Evolutionary conservation across 2,329 filamentous ascomycete species (phyloP).

Genomic region (Aspergillus versicolor): DNA sequence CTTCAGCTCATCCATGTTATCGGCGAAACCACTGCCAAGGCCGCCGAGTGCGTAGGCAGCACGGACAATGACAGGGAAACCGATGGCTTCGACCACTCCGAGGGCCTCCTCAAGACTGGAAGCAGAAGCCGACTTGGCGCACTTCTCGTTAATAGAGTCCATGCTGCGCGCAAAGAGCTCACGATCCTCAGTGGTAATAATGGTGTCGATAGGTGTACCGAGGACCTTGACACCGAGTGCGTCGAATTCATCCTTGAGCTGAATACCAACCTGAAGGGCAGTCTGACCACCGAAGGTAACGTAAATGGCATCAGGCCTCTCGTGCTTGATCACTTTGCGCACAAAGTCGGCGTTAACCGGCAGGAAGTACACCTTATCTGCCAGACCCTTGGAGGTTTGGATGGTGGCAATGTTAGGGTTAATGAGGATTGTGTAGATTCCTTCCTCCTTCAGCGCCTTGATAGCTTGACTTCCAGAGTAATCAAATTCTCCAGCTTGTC

Average conservation of each 20-base stretch:
- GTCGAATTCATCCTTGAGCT: slow-evolving; percentile 97
- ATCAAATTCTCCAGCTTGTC: slow-evolving; percentile 97
- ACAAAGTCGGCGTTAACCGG: slow-evolving; percentile 97
- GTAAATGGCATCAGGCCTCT: slow-evolving; percentile 94
- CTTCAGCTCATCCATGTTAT: slow-evolving; percentile 77
- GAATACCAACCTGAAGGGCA: slow-evolving; percentile 91
- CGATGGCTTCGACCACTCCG: slow-evolving; percentile 83
- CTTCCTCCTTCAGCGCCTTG: slow-evolving; percentile 96
- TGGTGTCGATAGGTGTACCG: slow-evolving; percentile 94
- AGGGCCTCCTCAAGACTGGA: slow-evolving; percentile 85
- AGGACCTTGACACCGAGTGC: slow-evolving; percentile 88
- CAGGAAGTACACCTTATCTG: slow-evolving; percentile 98
- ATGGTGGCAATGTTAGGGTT: slow-evolving; percentile 99
- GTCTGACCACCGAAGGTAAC: slow-evolving; percentile 98
- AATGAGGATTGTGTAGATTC: slow-evolving; percentile 96
- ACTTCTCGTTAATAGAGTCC: slow-evolving; percentile 97
- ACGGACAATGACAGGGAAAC: slow-evolving; percentile 94
- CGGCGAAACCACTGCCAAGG: slow-evolving; percentile 90
- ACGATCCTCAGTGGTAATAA: slow-evolving; percentile 97
- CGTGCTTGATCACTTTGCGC: slow-evolving; percentile 92
- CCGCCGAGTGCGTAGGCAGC: slow-evolving; percentile 95
- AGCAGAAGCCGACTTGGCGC: slow-evolving; percentile 93
- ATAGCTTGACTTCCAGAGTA: slow-evolving; percentile 98
- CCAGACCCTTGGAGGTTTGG: slow-evolving; percentile 94
- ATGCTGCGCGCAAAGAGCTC: slow-evolving; percentile 97